phyloP scores from a whole-genome alignment of 345 rosid genomes.

The Sisymbrium altissimum region DNA sequence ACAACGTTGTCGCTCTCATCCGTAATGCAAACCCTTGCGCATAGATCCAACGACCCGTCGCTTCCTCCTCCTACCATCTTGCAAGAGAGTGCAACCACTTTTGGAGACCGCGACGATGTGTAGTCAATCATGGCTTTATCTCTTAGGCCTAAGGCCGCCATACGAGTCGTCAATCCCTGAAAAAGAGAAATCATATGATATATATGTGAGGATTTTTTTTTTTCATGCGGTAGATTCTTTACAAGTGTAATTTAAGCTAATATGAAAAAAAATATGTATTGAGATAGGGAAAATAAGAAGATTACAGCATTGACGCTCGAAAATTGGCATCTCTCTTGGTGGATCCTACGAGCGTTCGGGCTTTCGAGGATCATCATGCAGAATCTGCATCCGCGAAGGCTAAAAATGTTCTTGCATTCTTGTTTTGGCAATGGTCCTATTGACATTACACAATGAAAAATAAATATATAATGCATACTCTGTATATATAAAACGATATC shows the following conservation, averaged over 20 bases:
- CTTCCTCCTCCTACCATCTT: slow-evolving; percentile 96
- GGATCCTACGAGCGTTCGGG: slow-evolving; percentile 57
- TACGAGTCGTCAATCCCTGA: slow-evolving; percentile 52
- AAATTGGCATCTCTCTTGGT: slow-evolving; percentile 78
- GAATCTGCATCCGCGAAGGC: slow-evolving; percentile 67
- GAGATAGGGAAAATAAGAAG: not conserved
- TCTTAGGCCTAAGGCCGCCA: slow-evolving; percentile 62
- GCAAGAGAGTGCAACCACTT: slow-evolving; percentile 75
- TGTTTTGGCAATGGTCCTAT: slow-evolving; percentile 84
- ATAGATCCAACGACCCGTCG: slow-evolving; percentile 76
- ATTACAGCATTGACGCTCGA: slow-evolving; percentile 38
- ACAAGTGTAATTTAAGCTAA: not conserved
- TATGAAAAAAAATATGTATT: not conserved
- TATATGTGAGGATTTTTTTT: not conserved
- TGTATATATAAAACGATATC: not conserved
- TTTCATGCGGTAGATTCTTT: not conserved
- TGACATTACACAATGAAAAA: not conserved
- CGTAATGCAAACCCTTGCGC: slow-evolving; percentile 75
- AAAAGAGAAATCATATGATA: not conserved
- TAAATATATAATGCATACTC: not conserved
- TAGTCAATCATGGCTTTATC: slow-evolving; percentile 52
- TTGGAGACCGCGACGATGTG: slow-evolving; percentile 43
- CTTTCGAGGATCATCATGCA: slow-evolving; percentile 65
- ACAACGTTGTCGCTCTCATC: slow-evolving; percentile 72
- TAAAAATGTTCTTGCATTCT: slow-evolving; percentile 81